Base-by-base conservation (phyloP, 139 green algal species). In the Deuterostichococcus epilithicus region DNA sequence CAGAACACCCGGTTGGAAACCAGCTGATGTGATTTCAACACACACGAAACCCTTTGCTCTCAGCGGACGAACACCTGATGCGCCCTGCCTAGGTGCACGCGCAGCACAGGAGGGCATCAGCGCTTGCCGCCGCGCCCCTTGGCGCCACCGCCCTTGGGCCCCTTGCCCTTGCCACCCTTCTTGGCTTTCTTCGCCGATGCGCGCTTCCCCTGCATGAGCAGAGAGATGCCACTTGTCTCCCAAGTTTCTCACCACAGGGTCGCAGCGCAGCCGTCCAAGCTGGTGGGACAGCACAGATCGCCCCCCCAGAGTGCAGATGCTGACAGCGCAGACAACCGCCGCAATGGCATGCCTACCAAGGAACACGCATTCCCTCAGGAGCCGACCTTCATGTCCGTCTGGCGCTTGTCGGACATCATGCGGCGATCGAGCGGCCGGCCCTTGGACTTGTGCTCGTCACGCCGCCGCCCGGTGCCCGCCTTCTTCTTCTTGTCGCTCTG, bases 331-430 rank as follows among this genome's bases (percentile, higher is more conserved):
- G 10, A 52, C 10, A 52, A 23, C 10, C 42, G 13, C 42, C 42
- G 8, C 10, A 52, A 63, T 13, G 52, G 52, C 52, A 28, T 20
- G n/a, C n/a, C n/a, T n/a, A n/a, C n/a, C n/a, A n/a, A n/a, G n/a
- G n/a, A n/a, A 63, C 8, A 13, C 42, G 10, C 42, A 23, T 52
- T 52, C 8, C 42, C 42, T 13, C 8, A 52, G 42, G 13, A 8
- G 13, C 18, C 3, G 18, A 63, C 52, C 52, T 63, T 63, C 52
- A 63, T 63, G 52, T 63, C 28, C 13, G 52, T 63, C 52, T 75
- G 68, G 33, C 88, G 76, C 80, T 86, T 88, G 82, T 93, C 90
- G 72, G 85, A 81, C 37, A 82, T 77, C 88, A 93, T 83, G 20
- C 90, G 84, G 30, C 74, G 76, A 69, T 94, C 90, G 36, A 93